These are phyloP conservation scores for Tulasnella sp. DNA, from an alignment of 768 basidiomycete genomes.

Conservation along the genomic window DNA sequence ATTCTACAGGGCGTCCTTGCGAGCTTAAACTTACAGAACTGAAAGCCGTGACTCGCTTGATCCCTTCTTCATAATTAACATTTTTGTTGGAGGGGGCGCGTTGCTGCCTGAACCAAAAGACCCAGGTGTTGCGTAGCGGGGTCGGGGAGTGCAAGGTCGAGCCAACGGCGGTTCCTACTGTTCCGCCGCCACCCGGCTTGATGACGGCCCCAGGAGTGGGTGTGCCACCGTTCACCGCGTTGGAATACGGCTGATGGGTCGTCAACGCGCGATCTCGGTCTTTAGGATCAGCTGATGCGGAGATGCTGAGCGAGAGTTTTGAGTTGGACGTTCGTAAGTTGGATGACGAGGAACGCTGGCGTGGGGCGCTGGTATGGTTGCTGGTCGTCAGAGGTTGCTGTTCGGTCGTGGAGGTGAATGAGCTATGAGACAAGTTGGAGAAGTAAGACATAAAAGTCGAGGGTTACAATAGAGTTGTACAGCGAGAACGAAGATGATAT, in stretches of 20 bases:
- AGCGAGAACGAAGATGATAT: conserved; percentile 1
- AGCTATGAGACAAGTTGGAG: conserved; percentile 67
- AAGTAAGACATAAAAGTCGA: conserved; percentile 54
- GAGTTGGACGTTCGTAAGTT: conserved; percentile 52
- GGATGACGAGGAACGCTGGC: conserved; percentile 35
- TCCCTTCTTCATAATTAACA: conserved; percentile 89
- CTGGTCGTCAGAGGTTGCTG: conserved; percentile 42
- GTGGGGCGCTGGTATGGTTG: conserved; percentile 31
- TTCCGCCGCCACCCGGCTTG: neutral
- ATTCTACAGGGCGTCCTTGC: neutral
- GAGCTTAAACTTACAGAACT: conserved; percentile 63
- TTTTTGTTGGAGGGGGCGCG: conserved; percentile 88
- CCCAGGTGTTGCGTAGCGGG: conserved; percentile 52
- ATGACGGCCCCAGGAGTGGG: neutral
- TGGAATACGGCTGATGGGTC: conserved; percentile 16
- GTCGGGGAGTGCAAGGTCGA: conserved; percentile 4
- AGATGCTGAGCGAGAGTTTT: conserved; percentile 65
- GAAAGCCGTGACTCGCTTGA: conserved; percentile 89
- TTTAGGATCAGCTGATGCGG: conserved; percentile 52
- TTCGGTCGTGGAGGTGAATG: conserved; percentile 36
- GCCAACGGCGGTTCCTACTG: neutral
- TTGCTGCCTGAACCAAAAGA: conserved; percentile 92
- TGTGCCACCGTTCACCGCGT: conserved; percentile 8
- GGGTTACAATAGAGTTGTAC: neutral
- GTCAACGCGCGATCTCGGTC: conserved; percentile 42